Evolutionary conservation across 2,329 filamentous ascomycete genomes (phyloP).

Genomic region (Scedosporium aurantiacum): DNA sequence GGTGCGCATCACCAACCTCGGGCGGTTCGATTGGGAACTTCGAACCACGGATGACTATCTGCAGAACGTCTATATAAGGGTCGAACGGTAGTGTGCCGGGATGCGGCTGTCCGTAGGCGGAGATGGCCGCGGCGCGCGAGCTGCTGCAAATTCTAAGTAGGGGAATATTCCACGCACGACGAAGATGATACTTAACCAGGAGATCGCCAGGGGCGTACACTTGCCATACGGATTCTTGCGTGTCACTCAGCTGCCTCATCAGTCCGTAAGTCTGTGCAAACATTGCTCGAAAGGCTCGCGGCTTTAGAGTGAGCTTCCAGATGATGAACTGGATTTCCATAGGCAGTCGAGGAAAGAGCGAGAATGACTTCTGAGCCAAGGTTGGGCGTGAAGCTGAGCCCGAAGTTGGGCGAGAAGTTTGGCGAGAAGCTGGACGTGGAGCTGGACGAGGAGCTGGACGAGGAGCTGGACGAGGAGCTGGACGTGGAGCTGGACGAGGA

Average conservation of each 20-base stretch:
- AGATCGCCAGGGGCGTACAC: neutral
- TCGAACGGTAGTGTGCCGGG: neutral
- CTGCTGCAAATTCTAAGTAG: neutral
- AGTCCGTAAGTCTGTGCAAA: neutral
- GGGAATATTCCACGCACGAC: neutral
- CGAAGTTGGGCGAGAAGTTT: no score
- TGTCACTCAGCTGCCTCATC: no score
- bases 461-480: no score
- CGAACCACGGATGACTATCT: no score
- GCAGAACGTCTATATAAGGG: neutral
- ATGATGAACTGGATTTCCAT: neutral
- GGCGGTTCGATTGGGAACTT: no score
- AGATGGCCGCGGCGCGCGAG: neutral
- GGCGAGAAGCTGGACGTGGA: no score
- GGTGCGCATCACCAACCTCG: no score
- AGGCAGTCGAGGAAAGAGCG: neutral
- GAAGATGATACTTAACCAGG: neutral
- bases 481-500: no score
- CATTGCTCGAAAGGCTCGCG: neutral
- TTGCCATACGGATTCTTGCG: neutral
- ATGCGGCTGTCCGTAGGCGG: neutral
- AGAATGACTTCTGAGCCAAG: neutral
- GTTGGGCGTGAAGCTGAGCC: no score
- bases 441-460: no score
- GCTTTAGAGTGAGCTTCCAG: neutral